A percentile compares a stretch with the other conserved stretches of the same genome.
These are phyloP conservation scores for Dillenia turbinata DNA, from an alignment of 164 flowering plant genomes.

Conservation along the genomic window DNA sequence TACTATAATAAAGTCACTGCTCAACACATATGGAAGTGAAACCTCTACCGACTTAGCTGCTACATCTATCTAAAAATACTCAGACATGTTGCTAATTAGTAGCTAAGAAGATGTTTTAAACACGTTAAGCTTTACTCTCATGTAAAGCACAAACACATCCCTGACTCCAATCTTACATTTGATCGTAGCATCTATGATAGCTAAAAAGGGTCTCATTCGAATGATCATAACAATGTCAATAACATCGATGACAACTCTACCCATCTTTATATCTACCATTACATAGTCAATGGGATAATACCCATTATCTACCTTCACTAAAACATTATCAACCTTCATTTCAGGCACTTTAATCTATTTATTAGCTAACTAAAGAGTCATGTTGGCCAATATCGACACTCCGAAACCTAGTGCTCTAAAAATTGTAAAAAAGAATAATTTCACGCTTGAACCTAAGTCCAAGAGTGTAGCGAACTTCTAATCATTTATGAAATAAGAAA, in stretches of 20 bases:
- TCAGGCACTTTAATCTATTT: neutral
- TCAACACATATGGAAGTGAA: too few species aligned
- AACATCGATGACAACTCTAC: neutral
- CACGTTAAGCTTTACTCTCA: neutral
- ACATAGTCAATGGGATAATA: slow-evolving; percentile 5
- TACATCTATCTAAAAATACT: too few species aligned
- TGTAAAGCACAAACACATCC: neutral
- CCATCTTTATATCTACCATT: slow-evolving; percentile 4
- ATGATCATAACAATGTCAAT: neutral
- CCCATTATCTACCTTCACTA: slow-evolving; percentile 5
- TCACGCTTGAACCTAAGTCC: slow-evolving; percentile 11
- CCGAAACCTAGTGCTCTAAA: slow-evolving; percentile 1
- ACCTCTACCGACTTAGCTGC: too few species aligned
- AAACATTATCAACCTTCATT: slow-evolving; percentile 6
- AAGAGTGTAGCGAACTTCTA: neutral
- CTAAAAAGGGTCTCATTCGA: slow-evolving; percentile 3
- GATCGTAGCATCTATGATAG: slow-evolving; percentile 1
- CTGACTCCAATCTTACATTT: neutral
- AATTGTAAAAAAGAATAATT: neutral
- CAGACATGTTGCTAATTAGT: neutral
- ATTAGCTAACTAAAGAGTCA: slow-evolving; percentile 6
- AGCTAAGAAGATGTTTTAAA: neutral
- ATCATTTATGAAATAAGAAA: neutral
- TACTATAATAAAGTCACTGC: too few species aligned
- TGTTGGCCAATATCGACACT: neutral